Evolutionary conservation across 176 grass and related monocot genomes (phyloP).

Genomic region (Ensete glaucum): DNA sequence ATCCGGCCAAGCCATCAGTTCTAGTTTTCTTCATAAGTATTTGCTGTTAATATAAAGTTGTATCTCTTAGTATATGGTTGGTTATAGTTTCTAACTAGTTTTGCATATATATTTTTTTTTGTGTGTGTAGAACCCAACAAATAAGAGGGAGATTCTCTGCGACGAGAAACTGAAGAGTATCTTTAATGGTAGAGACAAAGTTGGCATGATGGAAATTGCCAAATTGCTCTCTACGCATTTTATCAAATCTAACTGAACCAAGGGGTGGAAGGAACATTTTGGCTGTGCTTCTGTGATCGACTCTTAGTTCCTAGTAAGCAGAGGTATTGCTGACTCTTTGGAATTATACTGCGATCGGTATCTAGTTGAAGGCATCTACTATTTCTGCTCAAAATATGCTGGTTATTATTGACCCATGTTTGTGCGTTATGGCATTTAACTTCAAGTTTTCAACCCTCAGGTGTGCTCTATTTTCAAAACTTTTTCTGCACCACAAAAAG

Average conservation of each 20-base stretch:
- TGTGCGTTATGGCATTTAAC: not conserved
- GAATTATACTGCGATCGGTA: not conserved
- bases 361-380: not conserved
- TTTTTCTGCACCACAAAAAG: not conserved
- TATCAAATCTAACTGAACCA: conserved; percentile 9
- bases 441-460: not conserved
- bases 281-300: not conserved
- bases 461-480: not conserved
- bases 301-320: not conserved
- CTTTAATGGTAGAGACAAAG: conserved; percentile 9
- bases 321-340: not conserved
- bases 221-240: conserved; percentile 14
- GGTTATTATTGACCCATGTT: not conserved
- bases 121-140: conserved; percentile 12
- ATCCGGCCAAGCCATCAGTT: not conserved
- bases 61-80: not conserved
- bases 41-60: not conserved
- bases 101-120: no score
- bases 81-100: not conserved
- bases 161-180: conserved; percentile 22
- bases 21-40: not conserved
- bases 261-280: not conserved
- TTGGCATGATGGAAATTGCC: conserved; percentile 18
- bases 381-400: no score
- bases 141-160: conserved; percentile 7